These are phyloP conservation scores for Kwoniella botswanensis DNA, from an alignment of 768 basidiomycete species.

Conservation along the genomic window DNA sequence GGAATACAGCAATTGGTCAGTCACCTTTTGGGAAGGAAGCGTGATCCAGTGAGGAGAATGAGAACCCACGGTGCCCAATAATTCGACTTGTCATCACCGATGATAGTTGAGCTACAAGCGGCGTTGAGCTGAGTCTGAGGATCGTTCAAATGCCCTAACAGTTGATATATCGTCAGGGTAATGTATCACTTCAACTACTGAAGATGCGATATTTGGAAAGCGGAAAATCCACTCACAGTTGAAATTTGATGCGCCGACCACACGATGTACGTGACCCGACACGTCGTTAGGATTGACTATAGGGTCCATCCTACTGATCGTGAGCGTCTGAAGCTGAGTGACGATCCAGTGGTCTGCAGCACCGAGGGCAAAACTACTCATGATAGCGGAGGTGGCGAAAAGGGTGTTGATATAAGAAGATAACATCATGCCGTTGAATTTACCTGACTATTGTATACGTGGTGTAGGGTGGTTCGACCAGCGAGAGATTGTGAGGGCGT, in stretches of 20 bases:
- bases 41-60: neutral
- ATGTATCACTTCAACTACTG: neutral
- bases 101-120: slow-evolving; percentile 45
- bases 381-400: neutral
- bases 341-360: slow-evolving; percentile 35
- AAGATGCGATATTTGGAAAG: neutral
- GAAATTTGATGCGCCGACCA: slow-evolving; percentile 54
- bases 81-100: slow-evolving; percentile 44
- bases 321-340: slow-evolving; percentile 28
- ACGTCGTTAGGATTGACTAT: slow-evolving; percentile 55
- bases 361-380: slow-evolving; percentile 9
- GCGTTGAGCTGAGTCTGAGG: slow-evolving; percentile 31
- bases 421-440: slow-evolving; percentile 1
- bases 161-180: neutral
- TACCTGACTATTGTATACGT: slow-evolving; percentile 5
- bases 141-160: slow-evolving; percentile 23
- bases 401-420: neutral
- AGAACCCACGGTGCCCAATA: slow-evolving; percentile 51
- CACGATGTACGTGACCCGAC: slow-evolving; percentile 50
- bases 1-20: neutral
- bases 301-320: slow-evolving; percentile 53
- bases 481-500: neutral
- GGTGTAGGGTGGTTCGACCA: slow-evolving; percentile 7
- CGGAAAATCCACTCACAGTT: slow-evolving; percentile 23
- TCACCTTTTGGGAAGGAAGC: neutral